Conservation (phyloP, 2,329 filamentous ascomycete genomes). For the Paraphoma chrysanthemicola region DNA sequence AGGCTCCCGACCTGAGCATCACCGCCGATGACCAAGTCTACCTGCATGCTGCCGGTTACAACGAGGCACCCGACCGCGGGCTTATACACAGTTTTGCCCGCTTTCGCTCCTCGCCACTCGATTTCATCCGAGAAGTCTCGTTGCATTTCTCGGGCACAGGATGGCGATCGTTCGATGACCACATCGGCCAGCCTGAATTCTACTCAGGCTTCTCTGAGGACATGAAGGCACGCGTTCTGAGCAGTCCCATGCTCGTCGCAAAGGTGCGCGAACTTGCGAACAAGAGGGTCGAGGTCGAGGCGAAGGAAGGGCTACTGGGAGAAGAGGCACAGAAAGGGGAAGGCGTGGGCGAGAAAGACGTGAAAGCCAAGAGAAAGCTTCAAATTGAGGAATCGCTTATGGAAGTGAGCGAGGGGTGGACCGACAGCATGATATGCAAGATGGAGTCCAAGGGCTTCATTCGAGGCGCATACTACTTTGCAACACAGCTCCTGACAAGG, state of each 20-base stretch:
- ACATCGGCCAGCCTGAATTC: slow-evolving; percentile 91
- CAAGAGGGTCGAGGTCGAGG: slow-evolving; percentile 76
- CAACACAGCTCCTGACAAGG: slow-evolving; percentile 85
- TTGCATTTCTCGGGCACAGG: slow-evolving; percentile 91
- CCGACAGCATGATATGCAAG: slow-evolving; percentile 98
- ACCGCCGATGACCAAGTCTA: slow-evolving; percentile 53
- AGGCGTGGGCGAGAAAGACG: slow-evolving; percentile 61
- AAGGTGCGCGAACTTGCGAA: slow-evolving; percentile 81
- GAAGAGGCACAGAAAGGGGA: slow-evolving; percentile 55
- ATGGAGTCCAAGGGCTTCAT: slow-evolving; percentile 96
- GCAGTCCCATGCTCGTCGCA: slow-evolving; percentile 74
- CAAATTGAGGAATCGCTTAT: slow-evolving; percentile 76
- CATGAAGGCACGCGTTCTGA: slow-evolving; percentile 81
- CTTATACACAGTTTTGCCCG: slow-evolving; percentile 84
- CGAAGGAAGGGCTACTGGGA: slow-evolving; percentile 70
- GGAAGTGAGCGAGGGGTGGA: slow-evolving; percentile 84
- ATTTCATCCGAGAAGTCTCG: slow-evolving; percentile 92
- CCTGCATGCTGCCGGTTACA: slow-evolving; percentile 54
- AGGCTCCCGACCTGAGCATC: slow-evolving; percentile 56
- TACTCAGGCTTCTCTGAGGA: slow-evolving; percentile 91
- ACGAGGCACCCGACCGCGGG: slow-evolving; percentile 64
- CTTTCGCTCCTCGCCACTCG: slow-evolving; percentile 75
- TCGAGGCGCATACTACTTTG: slow-evolving; percentile 86
- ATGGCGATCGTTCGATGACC: slow-evolving; percentile 92
- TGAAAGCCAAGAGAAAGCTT: slow-evolving; percentile 66